A percentile compares a stretch with the other conserved stretches of the same genome.
phyloP scores from a whole-genome alignment of 2,329 filamentous ascomycete genomes.

The Ophiocordyceps australis region DNA sequence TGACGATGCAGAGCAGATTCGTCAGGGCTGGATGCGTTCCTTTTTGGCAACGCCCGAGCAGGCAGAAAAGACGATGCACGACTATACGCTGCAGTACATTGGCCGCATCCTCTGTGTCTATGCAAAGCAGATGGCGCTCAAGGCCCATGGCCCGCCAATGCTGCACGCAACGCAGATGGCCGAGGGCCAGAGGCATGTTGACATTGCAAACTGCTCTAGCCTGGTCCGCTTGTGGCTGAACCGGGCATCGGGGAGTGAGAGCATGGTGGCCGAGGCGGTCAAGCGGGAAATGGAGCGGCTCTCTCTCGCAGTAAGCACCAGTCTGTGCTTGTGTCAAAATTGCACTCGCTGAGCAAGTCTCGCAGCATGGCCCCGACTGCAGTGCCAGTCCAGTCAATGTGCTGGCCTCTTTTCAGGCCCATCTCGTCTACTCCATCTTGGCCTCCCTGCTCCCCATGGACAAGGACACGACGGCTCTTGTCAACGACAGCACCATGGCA shows the following conservation, averaged over 20 bases:
- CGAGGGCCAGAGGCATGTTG: background rate
- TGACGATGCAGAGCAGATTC: background rate
- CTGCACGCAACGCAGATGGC: background rate
- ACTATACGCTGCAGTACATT: background rate
- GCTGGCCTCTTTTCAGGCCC: conserved; percentile 30
- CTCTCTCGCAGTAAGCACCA: conserved; percentile 1
- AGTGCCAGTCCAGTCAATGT: too few relatives aligned
- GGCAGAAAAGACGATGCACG: background rate
- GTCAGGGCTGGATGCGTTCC: background rate
- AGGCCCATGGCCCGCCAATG: background rate
- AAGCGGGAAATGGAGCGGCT: background rate
- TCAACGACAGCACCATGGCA: conserved; percentile 24
- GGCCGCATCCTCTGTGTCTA: background rate
- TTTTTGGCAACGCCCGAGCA: background rate
- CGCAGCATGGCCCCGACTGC: too few relatives aligned
- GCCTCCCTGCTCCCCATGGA: conserved; percentile 21
- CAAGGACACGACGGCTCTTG: conserved; percentile 5
- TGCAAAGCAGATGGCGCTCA: background rate
- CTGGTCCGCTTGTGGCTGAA: background rate
- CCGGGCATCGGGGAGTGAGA: background rate
- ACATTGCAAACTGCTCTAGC: background rate
- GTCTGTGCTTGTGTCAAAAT: too few relatives aligned
- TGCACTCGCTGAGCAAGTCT: too few relatives aligned
- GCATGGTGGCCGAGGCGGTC: background rate
- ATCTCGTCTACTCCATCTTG: conserved; percentile 31